phyloP scores from a whole-genome alignment of 805 yeast genomes.

The Kazachstania bromeliacearum region DNA sequence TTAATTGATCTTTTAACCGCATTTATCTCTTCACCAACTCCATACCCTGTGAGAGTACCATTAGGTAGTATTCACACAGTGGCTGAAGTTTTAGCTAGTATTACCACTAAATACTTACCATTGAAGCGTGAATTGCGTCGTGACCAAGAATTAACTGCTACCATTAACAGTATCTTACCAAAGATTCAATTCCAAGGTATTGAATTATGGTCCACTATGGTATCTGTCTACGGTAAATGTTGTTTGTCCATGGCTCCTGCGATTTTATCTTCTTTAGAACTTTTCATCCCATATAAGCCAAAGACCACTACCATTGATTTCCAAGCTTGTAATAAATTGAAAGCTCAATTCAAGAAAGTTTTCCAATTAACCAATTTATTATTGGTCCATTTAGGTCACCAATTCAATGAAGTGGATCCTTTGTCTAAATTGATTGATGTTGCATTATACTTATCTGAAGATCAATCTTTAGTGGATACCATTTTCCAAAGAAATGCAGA shows the following conservation, averaged over 20 bases:
- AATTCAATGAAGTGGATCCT: slow-evolving; percentile 40
- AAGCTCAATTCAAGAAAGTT: slow-evolving; percentile 16
- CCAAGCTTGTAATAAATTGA: slow-evolving; percentile 24
- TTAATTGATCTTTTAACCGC: slow-evolving; percentile 38
- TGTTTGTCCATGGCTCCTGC: slow-evolving; percentile 40
- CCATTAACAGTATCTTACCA: slow-evolving; percentile 36
- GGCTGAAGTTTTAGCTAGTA: slow-evolving; percentile 44
- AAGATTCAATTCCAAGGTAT: slow-evolving; percentile 40
- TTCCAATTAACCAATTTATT: slow-evolving; percentile 16
- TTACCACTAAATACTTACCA: slow-evolving; percentile 46
- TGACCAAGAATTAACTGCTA: slow-evolving; percentile 39
- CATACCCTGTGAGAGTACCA: slow-evolving; percentile 50
- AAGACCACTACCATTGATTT: slow-evolving; percentile 35
- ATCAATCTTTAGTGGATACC: slow-evolving; percentile 25
- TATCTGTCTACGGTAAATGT: slow-evolving; percentile 25
- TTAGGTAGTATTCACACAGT: slow-evolving; percentile 46
- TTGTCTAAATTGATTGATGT: slow-evolving; percentile 51
- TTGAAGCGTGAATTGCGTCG: slow-evolving; percentile 49
- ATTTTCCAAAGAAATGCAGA: slow-evolving; percentile 10
- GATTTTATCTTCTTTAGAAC: slow-evolving; percentile 48
- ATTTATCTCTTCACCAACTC: slow-evolving; percentile 44
- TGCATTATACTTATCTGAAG: slow-evolving; percentile 35
- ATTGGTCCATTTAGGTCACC: slow-evolving; percentile 29
- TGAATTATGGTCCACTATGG: slow-evolving; percentile 29
- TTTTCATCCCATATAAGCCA: slow-evolving; percentile 42